Conservation (phyloP, 1,284 basidiomycete species). For the Leucoagaricus sp. region DNA sequence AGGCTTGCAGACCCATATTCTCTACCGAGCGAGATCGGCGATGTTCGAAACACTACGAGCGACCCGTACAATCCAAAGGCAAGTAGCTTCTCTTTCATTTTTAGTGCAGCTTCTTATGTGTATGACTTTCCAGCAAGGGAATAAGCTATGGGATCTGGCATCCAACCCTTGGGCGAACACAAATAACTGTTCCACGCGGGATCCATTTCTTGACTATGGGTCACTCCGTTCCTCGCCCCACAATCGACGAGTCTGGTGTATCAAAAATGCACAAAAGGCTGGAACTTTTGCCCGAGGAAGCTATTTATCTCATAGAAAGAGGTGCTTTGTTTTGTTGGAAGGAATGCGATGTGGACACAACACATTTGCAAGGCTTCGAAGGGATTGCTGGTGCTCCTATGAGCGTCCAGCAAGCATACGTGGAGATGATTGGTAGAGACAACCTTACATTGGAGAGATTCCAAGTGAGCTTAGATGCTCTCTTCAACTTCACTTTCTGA, state of each 20-base stretch:
- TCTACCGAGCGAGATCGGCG: constrained; percentile 72
- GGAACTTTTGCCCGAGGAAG: constrained; percentile 94
- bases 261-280: constrained; percentile 56
- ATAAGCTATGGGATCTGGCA: constrained; percentile 78
- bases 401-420: constrained; percentile 89
- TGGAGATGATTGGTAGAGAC: constrained; percentile 80
- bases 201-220: constrained; percentile 81
- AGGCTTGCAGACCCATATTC: constrained; percentile 76
- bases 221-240: constrained; percentile 58
- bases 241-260: constrained; percentile 29
- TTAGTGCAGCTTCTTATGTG: background rate
- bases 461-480: constrained; percentile 59
- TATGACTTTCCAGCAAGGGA: constrained; percentile 54
- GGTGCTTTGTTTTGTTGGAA: constrained; percentile 87
- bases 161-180: constrained; percentile 60
- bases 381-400: constrained; percentile 69
- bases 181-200: constrained; percentile 72
- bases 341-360: constrained; percentile 30
- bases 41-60: constrained; percentile 83
- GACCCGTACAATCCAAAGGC: constrained; percentile 77
- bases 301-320: constrained; percentile 89
- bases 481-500: constrained; percentile 7
- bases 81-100: constrained; percentile 18
- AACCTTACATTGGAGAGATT: constrained; percentile 83
- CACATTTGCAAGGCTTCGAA: constrained; percentile 36